Evolutionary conservation across 1,139 yeast species (phyloP).

Genomic region (Groenewaldozyma auringiensis): DNA sequence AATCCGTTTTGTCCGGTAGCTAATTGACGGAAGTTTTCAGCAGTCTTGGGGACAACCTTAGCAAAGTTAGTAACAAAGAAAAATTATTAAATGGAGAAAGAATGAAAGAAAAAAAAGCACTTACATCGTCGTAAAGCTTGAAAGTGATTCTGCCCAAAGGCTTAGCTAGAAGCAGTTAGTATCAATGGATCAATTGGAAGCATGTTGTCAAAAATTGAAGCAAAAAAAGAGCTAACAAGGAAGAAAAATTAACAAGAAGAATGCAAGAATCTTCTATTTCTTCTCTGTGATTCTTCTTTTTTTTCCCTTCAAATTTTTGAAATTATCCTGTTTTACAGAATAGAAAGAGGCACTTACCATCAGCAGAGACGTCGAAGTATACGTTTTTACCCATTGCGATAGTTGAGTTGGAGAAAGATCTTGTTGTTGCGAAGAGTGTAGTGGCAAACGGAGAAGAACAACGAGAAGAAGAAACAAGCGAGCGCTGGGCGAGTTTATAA

Average conservation of each 20-base stretch:
- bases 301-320: too few species aligned
- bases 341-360: slow-evolving; percentile 36
- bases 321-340: too few species aligned
- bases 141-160: slow-evolving; percentile 69
- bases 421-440: slow-evolving; percentile 12
- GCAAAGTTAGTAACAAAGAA: too few species aligned
- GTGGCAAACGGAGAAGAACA: slow-evolving; percentile 9
- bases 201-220: slow-evolving; percentile 2
- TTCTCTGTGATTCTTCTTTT: neutral
- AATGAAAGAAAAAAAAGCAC: slow-evolving; percentile 8
- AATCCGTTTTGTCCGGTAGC: slow-evolving; percentile 96
- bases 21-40: slow-evolving; percentile 96
- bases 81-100: slow-evolving; percentile 2
- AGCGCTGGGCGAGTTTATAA: neutral
- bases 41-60: slow-evolving; percentile 81
- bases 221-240: neutral
- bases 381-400: slow-evolving; percentile 42
- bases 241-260: too few species aligned
- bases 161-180: slow-evolving; percentile 34
- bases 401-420: slow-evolving; percentile 16
- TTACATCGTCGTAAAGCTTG: slow-evolving; percentile 76
- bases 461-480: slow-evolving; percentile 7
- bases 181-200: neutral
- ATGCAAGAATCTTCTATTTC: neutral
- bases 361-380: slow-evolving; percentile 69